phyloP scores from a whole-genome alignment of 495 filamentous ascomycete genomes.

The Aspergillus biplanus region DNA sequence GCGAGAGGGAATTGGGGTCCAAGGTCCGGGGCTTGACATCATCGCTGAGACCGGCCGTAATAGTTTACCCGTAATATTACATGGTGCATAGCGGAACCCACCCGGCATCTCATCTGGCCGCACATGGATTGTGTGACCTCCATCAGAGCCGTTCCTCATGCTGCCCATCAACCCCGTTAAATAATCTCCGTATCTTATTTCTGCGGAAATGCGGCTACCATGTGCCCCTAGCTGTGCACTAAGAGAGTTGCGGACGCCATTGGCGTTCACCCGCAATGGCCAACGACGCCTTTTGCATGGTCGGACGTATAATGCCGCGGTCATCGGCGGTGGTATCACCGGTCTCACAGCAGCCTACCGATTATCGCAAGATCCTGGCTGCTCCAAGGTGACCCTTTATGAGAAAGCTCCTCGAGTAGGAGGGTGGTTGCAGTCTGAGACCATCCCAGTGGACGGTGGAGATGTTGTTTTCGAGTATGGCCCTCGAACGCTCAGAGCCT shows the following conservation, averaged over 20 bases:
- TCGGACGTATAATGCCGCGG: slow-evolving; percentile 58
- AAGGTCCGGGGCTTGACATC: neutral
- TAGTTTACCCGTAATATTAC: slow-evolving; percentile 9
- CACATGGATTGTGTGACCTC: slow-evolving; percentile 1
- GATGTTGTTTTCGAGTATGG: slow-evolving; percentile 82
- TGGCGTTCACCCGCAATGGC: slow-evolving; percentile 23
- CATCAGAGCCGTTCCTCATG: neutral
- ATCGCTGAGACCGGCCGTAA: neutral
- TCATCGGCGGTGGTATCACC: slow-evolving; percentile 89
- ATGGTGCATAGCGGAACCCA: neutral
- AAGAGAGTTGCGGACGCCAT: slow-evolving; percentile 22
- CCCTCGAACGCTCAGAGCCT: slow-evolving; percentile 74
- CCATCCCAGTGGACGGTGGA: slow-evolving; percentile 60
- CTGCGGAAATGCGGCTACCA: slow-evolving; percentile 37
- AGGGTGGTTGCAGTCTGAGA: slow-evolving; percentile 80
- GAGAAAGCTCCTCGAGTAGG: slow-evolving; percentile 72
- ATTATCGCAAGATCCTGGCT: slow-evolving; percentile 61
- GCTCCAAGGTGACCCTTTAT: slow-evolving; percentile 72
- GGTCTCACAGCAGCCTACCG: slow-evolving; percentile 83
- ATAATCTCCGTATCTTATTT: slow-evolving; percentile 12
- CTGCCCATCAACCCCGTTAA: slow-evolving; percentile 9
- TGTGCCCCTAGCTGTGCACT: slow-evolving; percentile 30
- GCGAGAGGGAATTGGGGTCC: neutral
- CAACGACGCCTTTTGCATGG: slow-evolving; percentile 25
- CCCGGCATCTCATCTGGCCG: neutral